Percentiles rank a stretch among this genome's conserved stretches.
phyloP scores from a whole-genome alignment of 75 land plant genomes.

The Pinus albicaulis region DNA sequence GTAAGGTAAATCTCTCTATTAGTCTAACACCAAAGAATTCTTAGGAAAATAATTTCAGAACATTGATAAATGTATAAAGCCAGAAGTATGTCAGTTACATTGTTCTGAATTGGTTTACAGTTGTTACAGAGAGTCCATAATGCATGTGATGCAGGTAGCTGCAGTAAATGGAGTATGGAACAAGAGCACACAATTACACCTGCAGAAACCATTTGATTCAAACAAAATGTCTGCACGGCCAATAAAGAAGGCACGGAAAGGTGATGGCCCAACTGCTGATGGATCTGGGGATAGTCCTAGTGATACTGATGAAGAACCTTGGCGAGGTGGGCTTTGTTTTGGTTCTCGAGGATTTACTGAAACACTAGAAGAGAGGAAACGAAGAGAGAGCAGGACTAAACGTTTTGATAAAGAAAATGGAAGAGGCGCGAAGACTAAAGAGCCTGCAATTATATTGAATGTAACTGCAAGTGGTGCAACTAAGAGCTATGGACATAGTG shows the following conservation, averaged over 20 bases:
- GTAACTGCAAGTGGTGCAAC: conserved; percentile 50
- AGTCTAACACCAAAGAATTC: not conserved
- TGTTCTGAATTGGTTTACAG: not conserved
- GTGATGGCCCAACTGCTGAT: conserved; percentile 11
- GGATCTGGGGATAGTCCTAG: conserved; percentile 56
- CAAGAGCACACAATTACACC: conserved; percentile 18
- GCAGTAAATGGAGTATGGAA: conserved; percentile 26
- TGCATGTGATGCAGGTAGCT: conserved; percentile 19
- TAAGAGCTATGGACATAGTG: conserved; percentile 56
- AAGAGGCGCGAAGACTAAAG: conserved; percentile 13
- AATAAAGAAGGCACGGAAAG: conserved; percentile 54
- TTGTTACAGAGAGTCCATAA: not conserved
- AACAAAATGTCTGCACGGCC: conserved; percentile 36
- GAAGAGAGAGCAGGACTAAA: conserved; percentile 71
- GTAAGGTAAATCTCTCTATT: conserved; percentile 30
- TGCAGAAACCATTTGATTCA: conserved; percentile 24
- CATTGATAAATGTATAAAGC: not conserved
- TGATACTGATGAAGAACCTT: conserved; percentile 80
- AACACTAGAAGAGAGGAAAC: conserved; percentile 87
- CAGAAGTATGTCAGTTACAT: not conserved
- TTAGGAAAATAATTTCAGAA: not conserved
- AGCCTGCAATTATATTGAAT: conserved; percentile 23
- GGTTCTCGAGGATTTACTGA: conserved; percentile 60
- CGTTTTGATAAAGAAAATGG: conserved; percentile 80
- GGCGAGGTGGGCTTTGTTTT: conserved; percentile 48